Conservation (phyloP, 202 grass and related monocot species). For the Schoenoplectus triqueter region DNA sequence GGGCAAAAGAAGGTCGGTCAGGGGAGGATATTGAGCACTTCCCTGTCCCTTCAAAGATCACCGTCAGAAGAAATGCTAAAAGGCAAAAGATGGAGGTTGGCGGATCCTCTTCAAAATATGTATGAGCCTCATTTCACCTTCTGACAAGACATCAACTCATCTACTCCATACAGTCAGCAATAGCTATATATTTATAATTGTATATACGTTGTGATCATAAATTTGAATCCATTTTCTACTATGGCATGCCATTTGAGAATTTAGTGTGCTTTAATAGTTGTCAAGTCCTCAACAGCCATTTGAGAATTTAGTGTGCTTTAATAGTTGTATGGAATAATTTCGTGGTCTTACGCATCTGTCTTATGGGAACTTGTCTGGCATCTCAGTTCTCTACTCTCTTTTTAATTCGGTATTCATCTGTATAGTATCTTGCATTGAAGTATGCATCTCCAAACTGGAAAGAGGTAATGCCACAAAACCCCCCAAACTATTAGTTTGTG, state of each 20-base stretch:
- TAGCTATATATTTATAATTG: conserved; percentile 3
- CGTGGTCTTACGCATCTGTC: not conserved
- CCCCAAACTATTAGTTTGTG: not conserved
- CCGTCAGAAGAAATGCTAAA: conserved; percentile 61
- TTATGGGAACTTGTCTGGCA: not conserved
- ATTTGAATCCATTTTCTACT: not conserved
- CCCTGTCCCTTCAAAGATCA: conserved; percentile 83
- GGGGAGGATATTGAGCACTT: conserved; percentile 92
- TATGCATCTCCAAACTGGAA: not conserved
- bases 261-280: conserved; percentile 2
- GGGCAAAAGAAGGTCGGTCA: conserved; percentile 90
- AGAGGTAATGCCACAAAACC: not conserved
- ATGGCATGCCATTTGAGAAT: conserved; percentile 24
- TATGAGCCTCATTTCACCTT: conserved; percentile 42
- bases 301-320: too few species aligned
- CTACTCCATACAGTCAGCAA: conserved; percentile 14
- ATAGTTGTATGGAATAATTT: too few species aligned
- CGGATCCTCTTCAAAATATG: conserved; percentile 78
- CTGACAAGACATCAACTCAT: not conserved
- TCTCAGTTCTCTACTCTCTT: not conserved
- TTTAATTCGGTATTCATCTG: not conserved
- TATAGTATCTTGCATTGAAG: not conserved
- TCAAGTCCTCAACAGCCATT: not conserved
- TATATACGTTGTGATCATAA: not conserved
- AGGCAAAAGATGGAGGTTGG: conserved; percentile 59